Evolutionary conservation across 768 basidiomycete genomes (phyloP).

Genomic region (Phaeotremella skinneri): DNA sequence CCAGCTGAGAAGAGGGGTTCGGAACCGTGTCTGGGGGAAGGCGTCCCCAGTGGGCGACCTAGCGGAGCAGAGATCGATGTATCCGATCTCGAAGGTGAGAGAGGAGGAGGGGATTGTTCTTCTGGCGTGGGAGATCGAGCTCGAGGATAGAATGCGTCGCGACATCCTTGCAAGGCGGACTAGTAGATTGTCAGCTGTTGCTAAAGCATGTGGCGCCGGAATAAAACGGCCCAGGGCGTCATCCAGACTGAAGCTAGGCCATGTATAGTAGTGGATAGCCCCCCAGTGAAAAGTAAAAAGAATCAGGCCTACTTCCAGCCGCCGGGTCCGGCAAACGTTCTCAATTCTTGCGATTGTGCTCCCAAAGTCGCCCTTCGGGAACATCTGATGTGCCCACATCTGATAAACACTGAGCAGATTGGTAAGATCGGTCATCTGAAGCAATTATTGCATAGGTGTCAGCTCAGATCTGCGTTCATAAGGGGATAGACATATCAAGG

Average conservation of each 20-base stretch:
- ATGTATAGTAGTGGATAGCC: background rate
- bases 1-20: conserved; percentile 52
- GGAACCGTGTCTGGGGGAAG: conserved; percentile 26
- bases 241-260: conserved; percentile 12
- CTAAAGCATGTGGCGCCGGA: conserved; percentile 54
- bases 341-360: conserved; percentile 85
- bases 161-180: conserved; percentile 38
- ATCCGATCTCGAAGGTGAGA: conserved; percentile 1
- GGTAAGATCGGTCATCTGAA: conserved; percentile 74
- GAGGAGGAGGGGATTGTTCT: conserved; percentile 25
- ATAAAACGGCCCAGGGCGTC: background rate
- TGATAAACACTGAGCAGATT: conserved; percentile 80
- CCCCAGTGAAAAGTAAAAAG: background rate
- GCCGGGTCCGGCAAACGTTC: conserved; percentile 77
- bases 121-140: background rate
- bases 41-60: conserved; percentile 8
- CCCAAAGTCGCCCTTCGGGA: conserved; percentile 79
- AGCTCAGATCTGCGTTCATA: background rate
- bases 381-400: conserved; percentile 91
- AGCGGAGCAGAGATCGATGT: conserved; percentile 17
- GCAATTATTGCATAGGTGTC: background rate
- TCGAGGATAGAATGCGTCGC: conserved; percentile 40
- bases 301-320: conserved; percentile 69
- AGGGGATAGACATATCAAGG: background rate
- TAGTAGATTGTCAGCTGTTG: conserved; percentile 6